Percentiles rank a stretch among this genome's conserved stretches.
Conservation (phyloP, 2,329 filamentous ascomycete genomes). For the Fusarium circinatum region DNA sequence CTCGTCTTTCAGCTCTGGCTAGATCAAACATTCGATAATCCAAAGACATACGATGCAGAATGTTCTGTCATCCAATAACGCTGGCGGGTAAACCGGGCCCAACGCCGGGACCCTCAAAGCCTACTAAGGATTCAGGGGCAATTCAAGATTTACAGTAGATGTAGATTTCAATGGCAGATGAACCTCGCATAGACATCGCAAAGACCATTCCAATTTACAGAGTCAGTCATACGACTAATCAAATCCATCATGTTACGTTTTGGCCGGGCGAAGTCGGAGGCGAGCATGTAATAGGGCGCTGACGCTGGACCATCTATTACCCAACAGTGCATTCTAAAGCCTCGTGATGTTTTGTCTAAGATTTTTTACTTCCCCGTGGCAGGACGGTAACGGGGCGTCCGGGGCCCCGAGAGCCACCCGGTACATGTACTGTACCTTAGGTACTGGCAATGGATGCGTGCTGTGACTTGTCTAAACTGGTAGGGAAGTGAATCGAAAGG, state of each 20-base stretch:
- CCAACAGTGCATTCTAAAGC: conserved; percentile 33
- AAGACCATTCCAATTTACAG: conserved; percentile 4
- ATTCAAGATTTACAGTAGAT: conserved; percentile 10
- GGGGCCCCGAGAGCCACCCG: conserved; percentile 24
- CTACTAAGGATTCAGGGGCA: conserved; percentile 13
- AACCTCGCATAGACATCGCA: conserved; percentile 22
- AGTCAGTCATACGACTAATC: conserved; percentile 42
- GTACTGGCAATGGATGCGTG: conserved; percentile 32
- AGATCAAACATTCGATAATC: conserved; percentile 19
- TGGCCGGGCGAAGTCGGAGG: conserved; percentile 38
- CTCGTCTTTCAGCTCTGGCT: not conserved
- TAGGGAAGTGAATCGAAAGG: conserved; percentile 31
- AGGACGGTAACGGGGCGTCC: conserved; percentile 26
- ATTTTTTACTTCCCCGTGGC: conserved; percentile 37
- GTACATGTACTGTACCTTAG: not conserved
- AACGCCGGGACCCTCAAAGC: conserved; percentile 15
- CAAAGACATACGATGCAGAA: conserved; percentile 26
- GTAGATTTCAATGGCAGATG: conserved; percentile 16
- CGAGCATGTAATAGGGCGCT: conserved; percentile 18
- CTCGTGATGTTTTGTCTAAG: conserved; percentile 31
- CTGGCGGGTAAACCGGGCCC: conserved; percentile 20
- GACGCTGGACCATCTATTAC: conserved; percentile 37
- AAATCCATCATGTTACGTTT: conserved; percentile 35
- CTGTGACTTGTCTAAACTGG: conserved; percentile 27
- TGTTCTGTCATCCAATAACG: conserved; percentile 28